phyloP scores from a whole-genome alignment of 129 eudicot genomes.

The Lonicera japonica region DNA sequence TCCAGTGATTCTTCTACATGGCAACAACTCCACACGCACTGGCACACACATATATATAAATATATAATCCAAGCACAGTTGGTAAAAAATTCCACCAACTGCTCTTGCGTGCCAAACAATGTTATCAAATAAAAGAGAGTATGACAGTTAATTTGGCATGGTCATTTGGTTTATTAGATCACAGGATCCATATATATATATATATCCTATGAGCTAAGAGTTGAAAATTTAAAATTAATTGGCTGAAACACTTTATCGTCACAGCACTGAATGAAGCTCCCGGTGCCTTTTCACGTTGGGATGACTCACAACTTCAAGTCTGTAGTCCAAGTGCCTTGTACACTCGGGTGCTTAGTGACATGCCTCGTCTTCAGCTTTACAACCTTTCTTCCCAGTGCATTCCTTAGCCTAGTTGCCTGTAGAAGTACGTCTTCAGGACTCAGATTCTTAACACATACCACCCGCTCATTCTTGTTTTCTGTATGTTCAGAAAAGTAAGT shows the following conservation, averaged over 20 bases:
- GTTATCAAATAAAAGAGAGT: background rate
- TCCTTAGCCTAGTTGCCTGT: constrained; percentile 77
- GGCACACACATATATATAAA: no score
- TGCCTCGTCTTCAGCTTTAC: constrained; percentile 88
- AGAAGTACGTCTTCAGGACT: constrained; percentile 56
- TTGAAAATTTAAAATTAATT: background rate
- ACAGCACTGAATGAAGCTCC: background rate
- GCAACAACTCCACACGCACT: no score
- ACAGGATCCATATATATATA: background rate
- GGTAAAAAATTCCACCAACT: background rate
- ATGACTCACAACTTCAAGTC: constrained; percentile 38
- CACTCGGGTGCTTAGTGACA: constrained; percentile 83
- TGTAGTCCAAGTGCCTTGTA: constrained; percentile 95
- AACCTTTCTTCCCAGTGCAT: constrained; percentile 87
- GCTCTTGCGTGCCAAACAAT: background rate
- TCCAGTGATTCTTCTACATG: no score
- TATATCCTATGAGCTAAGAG: background rate
- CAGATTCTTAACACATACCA: constrained; percentile 75
- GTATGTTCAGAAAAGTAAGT: constrained; percentile 9
- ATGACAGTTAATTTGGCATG: background rate
- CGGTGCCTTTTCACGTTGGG: background rate
- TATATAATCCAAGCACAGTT: no score
- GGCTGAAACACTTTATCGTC: background rate
- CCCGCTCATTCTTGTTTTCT: constrained; percentile 88
- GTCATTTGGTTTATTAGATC: background rate